These are phyloP conservation scores for Candida hungchunana DNA, from an alignment of 805 yeast genomes.

Conservation along the genomic window DNA sequence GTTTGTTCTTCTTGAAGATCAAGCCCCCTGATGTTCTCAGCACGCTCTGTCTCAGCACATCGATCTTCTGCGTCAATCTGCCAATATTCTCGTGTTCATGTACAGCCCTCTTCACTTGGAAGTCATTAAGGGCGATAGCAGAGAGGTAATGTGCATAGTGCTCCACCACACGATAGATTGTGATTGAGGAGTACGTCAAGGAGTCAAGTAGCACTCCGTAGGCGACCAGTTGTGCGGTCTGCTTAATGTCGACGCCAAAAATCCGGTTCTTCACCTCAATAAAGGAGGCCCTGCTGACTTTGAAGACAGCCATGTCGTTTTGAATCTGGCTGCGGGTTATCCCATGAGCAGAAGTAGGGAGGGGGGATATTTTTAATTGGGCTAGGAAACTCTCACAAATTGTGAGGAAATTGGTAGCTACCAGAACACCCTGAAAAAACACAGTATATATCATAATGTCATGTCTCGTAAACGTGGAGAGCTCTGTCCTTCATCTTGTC, in stretches of 20 bases:
- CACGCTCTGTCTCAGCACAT: slow-evolving; percentile 2
- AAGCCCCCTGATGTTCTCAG: slow-evolving; percentile 5
- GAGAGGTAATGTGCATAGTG: slow-evolving; percentile 6
- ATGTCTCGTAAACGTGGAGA: too few species aligned
- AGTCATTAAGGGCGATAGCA: background rate
- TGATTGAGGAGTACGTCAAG: slow-evolving; percentile 5
- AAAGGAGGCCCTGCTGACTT: slow-evolving; percentile 6
- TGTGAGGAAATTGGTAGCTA: too few species aligned
- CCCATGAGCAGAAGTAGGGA: background rate
- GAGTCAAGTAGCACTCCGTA: slow-evolving; percentile 6
- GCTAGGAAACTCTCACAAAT: too few species aligned
- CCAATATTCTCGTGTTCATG: background rate
- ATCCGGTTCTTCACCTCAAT: slow-evolving; percentile 6
- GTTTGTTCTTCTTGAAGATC: slow-evolving; percentile 5
- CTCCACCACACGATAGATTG: slow-evolving; percentile 7
- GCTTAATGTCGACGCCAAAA: slow-evolving; percentile 4
- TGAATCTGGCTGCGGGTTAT: background rate
- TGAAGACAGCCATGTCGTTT: slow-evolving; percentile 6
- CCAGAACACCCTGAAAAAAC: too few species aligned
- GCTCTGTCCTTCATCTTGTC: too few species aligned
- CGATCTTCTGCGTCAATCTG: background rate
- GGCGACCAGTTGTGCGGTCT: slow-evolving; percentile 1
- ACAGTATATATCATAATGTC: too few species aligned
- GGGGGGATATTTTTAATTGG: too few species aligned
- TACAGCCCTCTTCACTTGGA: background rate